Evolutionary conservation across 192 early-diverging fungal genomes (phyloP).

Genomic region (Linnemannia elongata): DNA sequence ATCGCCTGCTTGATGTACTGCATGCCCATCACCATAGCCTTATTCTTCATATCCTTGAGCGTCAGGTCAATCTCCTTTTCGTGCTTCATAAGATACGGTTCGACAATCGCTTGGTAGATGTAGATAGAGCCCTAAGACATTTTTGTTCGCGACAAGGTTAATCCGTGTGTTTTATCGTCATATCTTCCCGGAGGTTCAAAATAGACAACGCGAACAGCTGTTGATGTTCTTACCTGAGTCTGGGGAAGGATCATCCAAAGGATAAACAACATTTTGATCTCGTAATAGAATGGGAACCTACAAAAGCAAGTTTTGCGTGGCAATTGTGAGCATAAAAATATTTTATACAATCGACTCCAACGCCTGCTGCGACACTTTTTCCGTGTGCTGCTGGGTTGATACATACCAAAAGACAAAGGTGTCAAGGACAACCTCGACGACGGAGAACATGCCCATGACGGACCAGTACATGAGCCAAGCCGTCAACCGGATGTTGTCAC

Average conservation of each 20-base stretch:
- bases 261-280: constrained; percentile 43
- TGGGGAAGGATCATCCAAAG: constrained; percentile 56
- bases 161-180: not conserved
- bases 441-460: constrained; percentile 48
- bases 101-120: constrained; percentile 45
- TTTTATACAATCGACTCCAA: not conserved
- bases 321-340: too few species aligned
- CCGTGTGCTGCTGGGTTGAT: not conserved
- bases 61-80: constrained; percentile 48
- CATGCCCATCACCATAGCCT: constrained; percentile 50
- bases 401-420: constrained; percentile 50
- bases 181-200: not conserved
- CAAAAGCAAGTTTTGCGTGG: too few species aligned
- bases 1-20: constrained; percentile 45
- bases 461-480: constrained; percentile 58
- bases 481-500: constrained; percentile 34
- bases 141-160: constrained; percentile 3
- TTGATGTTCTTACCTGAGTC: constrained; percentile 33
- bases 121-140: constrained; percentile 44
- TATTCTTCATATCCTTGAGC: constrained; percentile 36
- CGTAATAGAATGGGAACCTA: constrained; percentile 56
- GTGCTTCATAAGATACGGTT: constrained; percentile 44
- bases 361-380: not conserved
- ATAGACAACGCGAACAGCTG: not conserved
- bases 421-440: constrained; percentile 47